Conservation (phyloP, 208 protist genomes). For the Acanthamoeba castellanii region DNA sequence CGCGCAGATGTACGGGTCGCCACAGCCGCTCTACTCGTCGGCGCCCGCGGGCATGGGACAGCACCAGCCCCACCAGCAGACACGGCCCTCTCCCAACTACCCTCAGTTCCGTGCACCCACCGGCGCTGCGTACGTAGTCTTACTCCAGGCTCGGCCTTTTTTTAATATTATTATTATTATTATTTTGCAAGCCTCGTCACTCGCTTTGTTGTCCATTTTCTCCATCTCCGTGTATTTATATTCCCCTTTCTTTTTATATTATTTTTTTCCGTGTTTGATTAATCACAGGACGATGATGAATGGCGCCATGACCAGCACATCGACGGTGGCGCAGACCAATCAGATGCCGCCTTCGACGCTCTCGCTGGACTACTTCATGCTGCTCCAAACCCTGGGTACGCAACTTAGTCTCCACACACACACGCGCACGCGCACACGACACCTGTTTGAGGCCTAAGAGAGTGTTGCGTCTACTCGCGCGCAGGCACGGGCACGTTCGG, state of each 20-base stretch:
- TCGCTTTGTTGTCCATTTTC: no score
- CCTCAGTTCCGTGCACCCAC: not conserved
- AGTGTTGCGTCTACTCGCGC: not conserved
- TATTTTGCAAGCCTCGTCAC: no score
- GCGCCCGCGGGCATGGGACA: not conserved
- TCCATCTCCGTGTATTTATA: no score
- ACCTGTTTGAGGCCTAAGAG: not conserved
- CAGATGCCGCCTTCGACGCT: not conserved
- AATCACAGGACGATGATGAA: conserved; percentile 1
- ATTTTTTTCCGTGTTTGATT: no score
- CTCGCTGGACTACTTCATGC: conserved; percentile 70
- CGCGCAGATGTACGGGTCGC: not conserved
- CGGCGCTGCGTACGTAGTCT: no score
- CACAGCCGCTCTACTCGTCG: conserved; percentile 6
- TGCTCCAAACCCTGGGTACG: conserved; percentile 64
- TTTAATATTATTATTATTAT: no score
- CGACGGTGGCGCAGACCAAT: not conserved
- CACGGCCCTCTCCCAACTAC: not conserved
- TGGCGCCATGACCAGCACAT: not conserved
- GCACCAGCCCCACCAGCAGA: not conserved
- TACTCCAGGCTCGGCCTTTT: no score
- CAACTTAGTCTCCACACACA: not conserved
- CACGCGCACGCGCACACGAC: not conserved
- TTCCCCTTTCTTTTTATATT: no score
- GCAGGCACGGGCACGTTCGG: conserved; percentile 91